Base-by-base conservation (phyloP, 1,284 basidiomycete species). In the Xerocomus cyaneibrunnescens region DNA sequence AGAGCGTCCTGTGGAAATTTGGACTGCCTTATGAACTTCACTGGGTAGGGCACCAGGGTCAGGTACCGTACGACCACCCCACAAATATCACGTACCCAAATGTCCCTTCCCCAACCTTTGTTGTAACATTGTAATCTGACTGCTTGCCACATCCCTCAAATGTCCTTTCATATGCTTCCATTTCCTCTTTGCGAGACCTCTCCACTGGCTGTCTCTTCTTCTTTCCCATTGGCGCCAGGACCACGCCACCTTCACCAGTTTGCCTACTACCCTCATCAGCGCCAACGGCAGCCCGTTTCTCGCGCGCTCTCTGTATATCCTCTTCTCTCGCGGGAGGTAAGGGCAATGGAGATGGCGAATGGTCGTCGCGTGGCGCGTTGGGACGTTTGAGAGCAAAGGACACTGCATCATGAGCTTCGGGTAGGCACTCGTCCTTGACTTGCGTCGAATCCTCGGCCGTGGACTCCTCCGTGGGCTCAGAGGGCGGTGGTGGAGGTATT, bases 51-150 rank as follows among this genome's bases (percentile, higher is more conserved):
- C 17, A 37, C 23, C 12, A 50, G 35, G 54, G 53, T 57, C 42
- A 60, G 55, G n/a, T 34, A 25, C 3, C 13, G 17, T 28, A 46
- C 22, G 6, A 27, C 44, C 21, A 35, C 31, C 41, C 8, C 14
- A 38, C n/a, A 53, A 28, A 27, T 34, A 37, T 7, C 27, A 77
- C 84, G 44, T 64, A 91, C 91, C 94, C 94, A 69, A 97, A 98
- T 9, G 95, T 98, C 8, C 94, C 94, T 70, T 97, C 94, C 37
- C 94, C 94, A 23, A 98, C 74, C 71, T 96, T 96, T 9, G 85
- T 87, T 30, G 87, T 85, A 12, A 87, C 76, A 50, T 87, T 83
- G 67, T 96, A 97, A 56, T 90, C 87, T n/a, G 74, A 73, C 56
- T 94, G 80, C 41, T 75, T 73, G 3, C 92, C 89, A 60, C 88